Evolutionary conservation across 257 asterid species (phyloP).

Genomic region (Datura wrightii): DNA sequence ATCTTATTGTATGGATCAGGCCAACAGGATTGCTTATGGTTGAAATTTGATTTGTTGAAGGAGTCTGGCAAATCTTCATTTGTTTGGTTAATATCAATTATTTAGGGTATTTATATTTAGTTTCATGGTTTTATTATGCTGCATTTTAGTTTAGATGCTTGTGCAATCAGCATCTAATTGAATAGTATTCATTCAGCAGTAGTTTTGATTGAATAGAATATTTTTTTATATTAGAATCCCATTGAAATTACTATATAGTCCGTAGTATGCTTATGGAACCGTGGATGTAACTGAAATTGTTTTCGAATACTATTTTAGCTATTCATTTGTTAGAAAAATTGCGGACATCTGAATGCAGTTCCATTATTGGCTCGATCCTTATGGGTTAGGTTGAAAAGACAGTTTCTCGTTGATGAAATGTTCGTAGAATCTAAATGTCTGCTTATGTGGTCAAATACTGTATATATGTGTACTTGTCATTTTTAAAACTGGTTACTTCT

Average conservation of each 20-base stretch:
- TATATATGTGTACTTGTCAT: not conserved
- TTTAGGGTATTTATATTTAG: not conserved
- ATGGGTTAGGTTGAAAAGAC: not conserved
- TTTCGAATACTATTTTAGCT: not conserved
- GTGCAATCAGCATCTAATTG: not conserved
- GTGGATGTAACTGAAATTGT: constrained; percentile 14
- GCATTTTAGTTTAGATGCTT: not conserved
- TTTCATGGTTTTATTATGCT: not conserved
- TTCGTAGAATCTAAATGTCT: constrained; percentile 5
- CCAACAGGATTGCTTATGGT: not conserved
- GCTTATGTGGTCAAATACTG: not conserved
- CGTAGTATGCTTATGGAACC: not conserved
- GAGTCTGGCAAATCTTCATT: not conserved
- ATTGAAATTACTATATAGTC: not conserved
- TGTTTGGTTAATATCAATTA: not conserved
- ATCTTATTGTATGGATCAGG: not conserved
- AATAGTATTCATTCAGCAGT: not conserved
- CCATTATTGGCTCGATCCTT: not conserved
- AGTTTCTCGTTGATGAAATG: not conserved
- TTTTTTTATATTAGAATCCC: not conserved
- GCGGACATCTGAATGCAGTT: not conserved
- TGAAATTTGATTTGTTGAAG: not conserved
- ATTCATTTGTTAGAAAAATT: not conserved
- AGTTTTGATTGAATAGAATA: constrained; percentile 8
- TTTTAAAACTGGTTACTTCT: constrained; percentile 4